phyloP scores from a whole-genome alignment of 2,329 filamentous ascomycete genomes.

The Colletotrichum cereale region DNA sequence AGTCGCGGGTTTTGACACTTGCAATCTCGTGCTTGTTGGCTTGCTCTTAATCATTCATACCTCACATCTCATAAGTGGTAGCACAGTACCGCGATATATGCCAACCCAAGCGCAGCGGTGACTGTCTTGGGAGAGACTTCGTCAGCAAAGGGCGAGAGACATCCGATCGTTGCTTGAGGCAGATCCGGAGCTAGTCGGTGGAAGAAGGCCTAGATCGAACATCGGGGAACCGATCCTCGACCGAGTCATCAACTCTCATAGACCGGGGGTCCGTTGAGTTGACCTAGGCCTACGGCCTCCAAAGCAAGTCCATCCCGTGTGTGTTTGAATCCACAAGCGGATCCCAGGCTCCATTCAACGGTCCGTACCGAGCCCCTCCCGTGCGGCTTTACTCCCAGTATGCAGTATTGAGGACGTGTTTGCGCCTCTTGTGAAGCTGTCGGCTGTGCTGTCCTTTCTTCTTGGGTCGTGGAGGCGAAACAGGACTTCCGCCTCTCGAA shows the following conservation, averaged over 20 bases:
- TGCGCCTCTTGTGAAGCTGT: background rate
- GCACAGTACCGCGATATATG: background rate
- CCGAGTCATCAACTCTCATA: background rate
- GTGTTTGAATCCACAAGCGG: background rate
- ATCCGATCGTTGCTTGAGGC: background rate
- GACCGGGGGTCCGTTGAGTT: background rate
- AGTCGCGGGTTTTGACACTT: background rate
- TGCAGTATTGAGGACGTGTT: background rate
- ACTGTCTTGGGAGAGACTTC: background rate
- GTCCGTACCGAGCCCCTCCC: constrained; percentile 17
- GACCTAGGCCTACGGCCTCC: background rate
- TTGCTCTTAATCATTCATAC: background rate
- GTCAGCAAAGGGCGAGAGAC: background rate
- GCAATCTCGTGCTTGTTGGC: background rate
- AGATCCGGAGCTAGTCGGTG: background rate
- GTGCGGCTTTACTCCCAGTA: background rate
- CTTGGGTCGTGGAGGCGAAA: background rate
- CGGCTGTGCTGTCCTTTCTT: background rate
- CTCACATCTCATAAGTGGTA: background rate
- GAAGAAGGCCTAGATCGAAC: background rate
- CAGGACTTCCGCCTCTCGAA: background rate
- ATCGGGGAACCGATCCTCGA: background rate
- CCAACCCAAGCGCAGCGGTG: background rate
- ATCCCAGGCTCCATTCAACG: background rate
- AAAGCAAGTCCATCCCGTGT: background rate